Evolutionary conservation across 768 basidiomycete genomes (phyloP), one percentile per base, ranked within the genome.

Genomic region (Amanita fuliginea): DNA sequence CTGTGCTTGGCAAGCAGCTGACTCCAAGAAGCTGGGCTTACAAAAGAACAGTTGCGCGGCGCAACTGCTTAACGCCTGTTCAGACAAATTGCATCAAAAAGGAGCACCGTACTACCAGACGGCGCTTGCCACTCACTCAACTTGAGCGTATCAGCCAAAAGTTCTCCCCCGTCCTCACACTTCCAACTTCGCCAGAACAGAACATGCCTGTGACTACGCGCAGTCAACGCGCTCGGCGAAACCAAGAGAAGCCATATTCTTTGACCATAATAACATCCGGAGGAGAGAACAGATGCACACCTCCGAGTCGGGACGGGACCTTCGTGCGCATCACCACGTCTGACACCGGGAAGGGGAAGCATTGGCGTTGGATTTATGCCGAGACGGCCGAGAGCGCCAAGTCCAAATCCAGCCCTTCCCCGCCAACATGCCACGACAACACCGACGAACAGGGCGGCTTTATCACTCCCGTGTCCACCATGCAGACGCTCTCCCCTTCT

Each of bases 271-370:
- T 37, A 9, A 14, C 37, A 14, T 19, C 37, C 11, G 22, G 18
- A 14, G 24, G 11, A 9, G 10, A 32, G 4, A 36, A 21, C 10
- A 28, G 4, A n/a, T 19, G 13, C 26, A n/a, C 5, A n/a, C 47
- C 21, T 18, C n/a, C n/a, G n/a, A n/a, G n/a, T n/a, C 6, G 28
- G 11, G 39, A 48, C 18, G 39, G 47, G 14, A 30, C 28, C 18
- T 19, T 30, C 47, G 26, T 41, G 11, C 26, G 32, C 13, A 18
- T 41, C 11, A 48, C 47, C 8, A 36, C 19, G 16, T 48, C 47
- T 16, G 47, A 22, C 47, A 48, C 47, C 2, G 47, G 47, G 1
- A 18, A 41, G 39, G 47, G 47, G 26, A 48, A 32, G 30, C 47
- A 48, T 7, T 40, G 37, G 39, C 36, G 47, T 11, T 48, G 47